Base-by-base conservation (phyloP, 176 grass and related monocot species). In the Carex pumila region DNA sequence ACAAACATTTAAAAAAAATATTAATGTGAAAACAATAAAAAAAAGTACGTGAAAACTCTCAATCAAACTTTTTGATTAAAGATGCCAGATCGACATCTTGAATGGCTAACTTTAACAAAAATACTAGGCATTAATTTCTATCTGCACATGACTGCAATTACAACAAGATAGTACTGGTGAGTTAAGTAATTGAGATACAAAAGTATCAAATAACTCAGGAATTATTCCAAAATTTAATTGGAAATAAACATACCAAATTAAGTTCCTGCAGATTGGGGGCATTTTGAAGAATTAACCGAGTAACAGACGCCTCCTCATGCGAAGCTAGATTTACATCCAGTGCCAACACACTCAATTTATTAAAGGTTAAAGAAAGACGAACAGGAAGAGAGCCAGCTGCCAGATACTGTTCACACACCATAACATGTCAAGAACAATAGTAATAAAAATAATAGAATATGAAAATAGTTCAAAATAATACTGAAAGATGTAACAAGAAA, bases 261-360 rank as follows among this genome's bases (percentile, higher is more conserved):
- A 81, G 56, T 81, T 81, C 78, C 58, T 61, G 11, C 53, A 81
- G 30, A 39, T 60, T 81, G 53, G 56, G 56, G 9, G 78, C 30
- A 62, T 22, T 81, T 81, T 62, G 32, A 81, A 81, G 58, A 81
- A 81, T 30, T 19, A 81, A 62, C 15, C 12, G 34, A 17, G 30
- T 21, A 81, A 81, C 53, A 43, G 53, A 60, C 0, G 78, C 78
- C 58, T 81, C 78, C 57, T 81, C 58, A 19, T 56, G 36, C 31
- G 30, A 58, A 62, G 54, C 30, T 81, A 81, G n/a, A 62, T 81
- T 22, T 18, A 62, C n/a, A 22, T 81, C 78, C 56, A 81, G 50
- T 81, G 53, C 18, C 80, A 82, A 82, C 3, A 65, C 43, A 29
- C n/a, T 82, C 78, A 81, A 81, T 81, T 81, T 81, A 41, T 81